Base-by-base conservation (phyloP, 768 basidiomycete species). In the Dioszegia aurantiaca region DNA sequence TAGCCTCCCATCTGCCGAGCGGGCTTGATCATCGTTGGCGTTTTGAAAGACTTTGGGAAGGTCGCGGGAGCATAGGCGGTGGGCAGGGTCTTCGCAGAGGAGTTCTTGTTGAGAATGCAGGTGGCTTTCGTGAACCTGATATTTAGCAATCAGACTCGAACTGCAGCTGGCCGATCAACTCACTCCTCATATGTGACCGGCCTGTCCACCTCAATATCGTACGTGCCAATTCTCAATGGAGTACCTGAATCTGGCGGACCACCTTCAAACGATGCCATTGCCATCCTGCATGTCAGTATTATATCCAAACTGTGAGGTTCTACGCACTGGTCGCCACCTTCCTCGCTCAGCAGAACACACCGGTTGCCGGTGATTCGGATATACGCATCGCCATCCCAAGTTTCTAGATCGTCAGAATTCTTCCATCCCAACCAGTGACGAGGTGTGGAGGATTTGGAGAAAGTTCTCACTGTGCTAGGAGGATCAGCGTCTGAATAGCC, bases 301-400 rank as follows among this genome's bases (percentile, higher is more conserved):
- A 23, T 10, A 12, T 45, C 26, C 21, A 3, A n/a, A 56, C 19
- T 53, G 42, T 36, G 44, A 8, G 30, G n/a, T 27, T 24, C 17
- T 24, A 53, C 74, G 63, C 40, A 75, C 74, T 60, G 58, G 26
- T 68, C 64, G 19, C 70, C 73, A 10, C 39, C 46, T 17, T 74
- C 65, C 47, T 73, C 72, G 59, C 65, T 70, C 11, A 72, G 56
- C 65, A 77, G 68, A 2, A 39, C 57, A 19, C 69, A 64, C 43
- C 53, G 61, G 19, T 51, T 66, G 21, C 73, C 70, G 8, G 60
- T 56, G 12, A 75, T 61, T 21, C 65, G 62, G 28, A 77, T 59
- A 36, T 60, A 70, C 0, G 72, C 75, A 56, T 77, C 75, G 12
- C 72, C 73, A 46, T 77, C 75, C 75, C 75, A 77, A 5, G 75